Evolutionary conservation across 208 protist species (phyloP), one percentile per base, ranked within the genome.

Genomic region (Trypanosoma theileri): DNA sequence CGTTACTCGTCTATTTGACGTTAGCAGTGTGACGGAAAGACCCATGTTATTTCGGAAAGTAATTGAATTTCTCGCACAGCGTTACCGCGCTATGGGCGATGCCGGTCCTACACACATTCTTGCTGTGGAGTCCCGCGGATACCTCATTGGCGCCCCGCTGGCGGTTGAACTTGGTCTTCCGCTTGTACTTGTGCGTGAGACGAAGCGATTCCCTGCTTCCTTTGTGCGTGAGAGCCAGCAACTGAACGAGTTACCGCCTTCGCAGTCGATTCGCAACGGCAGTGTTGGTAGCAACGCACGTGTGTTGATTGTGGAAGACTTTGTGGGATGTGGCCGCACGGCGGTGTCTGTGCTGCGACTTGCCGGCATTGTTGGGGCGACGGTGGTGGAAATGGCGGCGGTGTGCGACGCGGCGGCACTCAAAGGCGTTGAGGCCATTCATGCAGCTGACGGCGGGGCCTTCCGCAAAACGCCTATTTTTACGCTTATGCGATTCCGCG

Each of bases 241-340:
- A 48, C 0, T 58, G 60, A 91, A 48, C 72, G 79, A 35, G 69
- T 3, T 75, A 40, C 72, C 73, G 1, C 73, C 79, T 13, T 75
- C 66, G 19, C 77, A 92, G 51, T 72, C 77, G 2, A 72, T 95
- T 19, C 81, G 88, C 40, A 59, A 86, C 24, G 75, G 77, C 48
- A 88, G 84, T 72, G 83, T 97, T 67, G 58, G 70, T 28, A 61
- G 28, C 26, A 66, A 60, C 41, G 84, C 88, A 0, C 86, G 89
- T 24, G 86, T 96, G 17, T 59, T 96, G 12, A 71, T 96, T n/a
- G 79, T 96, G 24, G 93, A 97, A 70, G 91, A 97, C 70, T 89
- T 95, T 40, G 95, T 96, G 53, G 84, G 84, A 1, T 81, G 80
- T n/a, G 89, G 91, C 4, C 53, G 72, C n/a, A 93, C 85, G 13